A percentile compares a stretch with the other conserved stretches of the same genome.
Evolutionary conservation across 805 yeast species (phyloP).

Genomic region (Candida andamanensis): DNA sequence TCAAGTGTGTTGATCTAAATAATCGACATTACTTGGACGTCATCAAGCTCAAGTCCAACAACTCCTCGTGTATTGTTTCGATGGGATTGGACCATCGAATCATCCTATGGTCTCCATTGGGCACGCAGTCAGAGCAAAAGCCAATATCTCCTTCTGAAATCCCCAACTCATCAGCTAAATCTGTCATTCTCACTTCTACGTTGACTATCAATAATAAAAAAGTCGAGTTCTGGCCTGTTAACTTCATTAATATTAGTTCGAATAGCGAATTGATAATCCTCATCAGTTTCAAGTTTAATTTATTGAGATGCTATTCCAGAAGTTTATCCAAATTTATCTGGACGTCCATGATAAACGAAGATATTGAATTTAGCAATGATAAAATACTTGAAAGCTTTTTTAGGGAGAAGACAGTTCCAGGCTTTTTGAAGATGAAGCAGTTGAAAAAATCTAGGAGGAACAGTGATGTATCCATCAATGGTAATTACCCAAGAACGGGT

Average conservation of each 20-base stretch:
- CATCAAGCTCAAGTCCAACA: slow-evolving; percentile 53
- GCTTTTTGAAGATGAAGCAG: slow-evolving; percentile 28
- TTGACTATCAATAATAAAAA: slow-evolving; percentile 5
- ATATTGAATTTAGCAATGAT: slow-evolving; percentile 16
- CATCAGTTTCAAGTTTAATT: slow-evolving; percentile 45
- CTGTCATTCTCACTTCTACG: slow-evolving; percentile 30
- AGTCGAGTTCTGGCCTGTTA: slow-evolving; percentile 55
- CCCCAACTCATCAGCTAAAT: no score
- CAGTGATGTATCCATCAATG: slow-evolving; percentile 29
- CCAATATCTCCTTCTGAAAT: no score
- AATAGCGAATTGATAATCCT: slow-evolving; percentile 57
- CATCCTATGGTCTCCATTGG: slow-evolving; percentile 68
- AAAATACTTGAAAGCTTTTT: slow-evolving; percentile 55
- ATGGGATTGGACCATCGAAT: slow-evolving; percentile 72
- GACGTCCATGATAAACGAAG: slow-evolving; percentile 32
- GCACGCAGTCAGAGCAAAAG: no score
- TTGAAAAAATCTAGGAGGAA: slow-evolving; percentile 24
- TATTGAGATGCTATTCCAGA: slow-evolving; percentile 59
- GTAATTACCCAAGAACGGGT: slow-evolving; percentile 24
- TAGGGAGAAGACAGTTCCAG: slow-evolving; percentile 50
- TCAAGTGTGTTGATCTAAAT: slow-evolving; percentile 27
- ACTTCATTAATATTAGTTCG: slow-evolving; percentile 50
- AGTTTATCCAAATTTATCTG: slow-evolving; percentile 51
- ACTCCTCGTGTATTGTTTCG: slow-evolving; percentile 60
- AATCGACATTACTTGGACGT: slow-evolving; percentile 61